A percentile compares a stretch with the other conserved stretches of the same genome.
phyloP scores from a whole-genome alignment of 345 rosid genomes.

The Excoecaria agallocha region DNA sequence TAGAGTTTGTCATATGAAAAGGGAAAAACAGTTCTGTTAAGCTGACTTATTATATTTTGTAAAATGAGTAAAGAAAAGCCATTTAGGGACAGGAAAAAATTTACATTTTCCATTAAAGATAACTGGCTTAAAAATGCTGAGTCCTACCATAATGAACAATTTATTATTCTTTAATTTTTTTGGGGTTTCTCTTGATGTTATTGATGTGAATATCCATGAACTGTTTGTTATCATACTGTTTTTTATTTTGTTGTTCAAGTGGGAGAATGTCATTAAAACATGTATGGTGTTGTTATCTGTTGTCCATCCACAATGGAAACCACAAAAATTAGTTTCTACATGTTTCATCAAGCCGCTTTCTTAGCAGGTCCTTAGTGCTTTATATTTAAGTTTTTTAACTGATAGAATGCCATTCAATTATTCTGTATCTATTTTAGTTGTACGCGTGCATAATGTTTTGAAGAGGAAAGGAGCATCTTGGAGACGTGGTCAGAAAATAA shows the following conservation, averaged over 20 bases:
- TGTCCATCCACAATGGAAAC: no score
- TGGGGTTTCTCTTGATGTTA: not conserved
- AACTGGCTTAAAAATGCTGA: not conserved
- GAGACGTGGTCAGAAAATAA: constrained; percentile 61
- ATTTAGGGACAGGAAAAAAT: not conserved
- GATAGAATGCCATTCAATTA: not conserved
- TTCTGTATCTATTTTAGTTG: constrained; percentile 47
- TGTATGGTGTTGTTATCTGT: no score
- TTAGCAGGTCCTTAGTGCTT: not conserved
- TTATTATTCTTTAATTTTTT: not conserved
- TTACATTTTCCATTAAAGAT: not conserved
- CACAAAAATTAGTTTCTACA: no score
- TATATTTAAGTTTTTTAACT: not conserved
- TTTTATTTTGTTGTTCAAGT: no score
- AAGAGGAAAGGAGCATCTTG: constrained; percentile 46
- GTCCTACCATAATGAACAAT: not conserved
- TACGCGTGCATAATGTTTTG: constrained; percentile 52
- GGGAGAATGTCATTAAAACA: no score
- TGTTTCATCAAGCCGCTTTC: no score
- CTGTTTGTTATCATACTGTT: not conserved
- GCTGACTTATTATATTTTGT: no score
- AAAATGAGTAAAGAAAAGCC: no score
- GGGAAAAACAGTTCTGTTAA: no score
- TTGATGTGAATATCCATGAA: not conserved
- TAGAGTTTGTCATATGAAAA: no score